These are phyloP conservation scores for Stemphylium beticola DNA, from an alignment of 2,329 filamentous ascomycete species.

Conservation along the genomic window DNA sequence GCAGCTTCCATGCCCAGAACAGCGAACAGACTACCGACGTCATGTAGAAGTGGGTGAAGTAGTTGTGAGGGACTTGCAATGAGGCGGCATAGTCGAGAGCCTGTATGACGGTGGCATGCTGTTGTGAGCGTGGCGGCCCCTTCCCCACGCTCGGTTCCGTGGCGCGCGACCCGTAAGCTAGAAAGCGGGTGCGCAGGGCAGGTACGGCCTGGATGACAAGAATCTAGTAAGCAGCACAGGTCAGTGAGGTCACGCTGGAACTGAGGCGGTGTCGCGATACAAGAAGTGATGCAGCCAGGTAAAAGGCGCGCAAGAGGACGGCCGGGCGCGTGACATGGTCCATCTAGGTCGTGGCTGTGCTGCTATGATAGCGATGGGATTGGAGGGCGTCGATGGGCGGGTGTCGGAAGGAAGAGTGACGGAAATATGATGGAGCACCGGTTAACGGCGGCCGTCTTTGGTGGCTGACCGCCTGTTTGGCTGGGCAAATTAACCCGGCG, in stretches of 20 bases:
- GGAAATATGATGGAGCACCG: slow-evolving; percentile 18
- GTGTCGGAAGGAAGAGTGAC: slow-evolving; percentile 13
- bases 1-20: slow-evolving; percentile 75
- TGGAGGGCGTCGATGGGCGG: not conserved
- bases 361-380: not conserved
- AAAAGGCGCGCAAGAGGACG: slow-evolving; percentile 44
- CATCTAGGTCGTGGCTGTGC: too few relatives aligned
- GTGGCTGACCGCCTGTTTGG: slow-evolving; percentile 5
- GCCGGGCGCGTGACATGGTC: slow-evolving; percentile 21
- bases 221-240: slow-evolving; percentile 51
- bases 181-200: slow-evolving; percentile 61
- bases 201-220: slow-evolving; percentile 59
- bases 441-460: not conserved
- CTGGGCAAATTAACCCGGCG: slow-evolving; percentile 9
- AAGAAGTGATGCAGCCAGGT: slow-evolving; percentile 48
- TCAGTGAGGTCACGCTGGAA: slow-evolving; percentile 27
- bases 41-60: slow-evolving; percentile 89
- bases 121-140: not conserved
- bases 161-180: slow-evolving; percentile 66
- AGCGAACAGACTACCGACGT: slow-evolving; percentile 71
- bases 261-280: slow-evolving; percentile 44
- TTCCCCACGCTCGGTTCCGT: slow-evolving; percentile 17
- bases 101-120: slow-evolving; percentile 9
- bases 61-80: slow-evolving; percentile 79
- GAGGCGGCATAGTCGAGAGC: slow-evolving; percentile 60